Evolutionary conservation across 2,329 filamentous ascomycete species (phyloP).

Genomic region (Xylaria sp.): DNA sequence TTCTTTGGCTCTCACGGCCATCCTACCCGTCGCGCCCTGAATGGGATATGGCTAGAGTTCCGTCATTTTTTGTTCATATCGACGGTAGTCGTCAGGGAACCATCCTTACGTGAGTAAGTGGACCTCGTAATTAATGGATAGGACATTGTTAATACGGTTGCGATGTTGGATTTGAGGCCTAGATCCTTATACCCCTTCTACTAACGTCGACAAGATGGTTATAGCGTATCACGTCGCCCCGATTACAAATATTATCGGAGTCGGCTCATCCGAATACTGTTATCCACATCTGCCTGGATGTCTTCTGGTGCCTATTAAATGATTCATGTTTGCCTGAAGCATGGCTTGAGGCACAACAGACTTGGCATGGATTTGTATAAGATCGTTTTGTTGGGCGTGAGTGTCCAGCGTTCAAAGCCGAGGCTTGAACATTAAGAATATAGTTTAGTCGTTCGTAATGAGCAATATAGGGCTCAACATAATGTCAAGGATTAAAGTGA

Average conservation of each 20-base stretch:
- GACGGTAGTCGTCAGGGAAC: neutral
- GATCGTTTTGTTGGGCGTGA: neutral
- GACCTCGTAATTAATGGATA: slow-evolving; percentile 5
- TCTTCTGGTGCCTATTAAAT: neutral
- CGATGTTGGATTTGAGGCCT: neutral
- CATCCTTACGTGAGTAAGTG: neutral
- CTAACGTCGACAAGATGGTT: neutral
- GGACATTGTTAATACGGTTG: neutral
- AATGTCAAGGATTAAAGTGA: no score
- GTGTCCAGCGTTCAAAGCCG: no score
- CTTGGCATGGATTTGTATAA: neutral
- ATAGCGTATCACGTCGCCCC: neutral
- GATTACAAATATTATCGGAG: neutral
- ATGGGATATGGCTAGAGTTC: neutral
- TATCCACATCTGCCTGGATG: neutral
- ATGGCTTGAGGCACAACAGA: neutral
- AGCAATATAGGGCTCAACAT: no score
- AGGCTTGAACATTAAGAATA: no score
- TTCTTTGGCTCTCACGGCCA: neutral
- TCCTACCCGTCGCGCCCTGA: neutral
- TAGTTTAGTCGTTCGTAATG: no score
- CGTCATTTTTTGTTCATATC: neutral
- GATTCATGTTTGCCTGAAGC: neutral
- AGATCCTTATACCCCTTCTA: neutral
- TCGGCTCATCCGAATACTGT: neutral